These are phyloP conservation scores for Anacardium occidentale DNA, from an alignment of 345 rosid genomes.

Conservation along the genomic window DNA sequence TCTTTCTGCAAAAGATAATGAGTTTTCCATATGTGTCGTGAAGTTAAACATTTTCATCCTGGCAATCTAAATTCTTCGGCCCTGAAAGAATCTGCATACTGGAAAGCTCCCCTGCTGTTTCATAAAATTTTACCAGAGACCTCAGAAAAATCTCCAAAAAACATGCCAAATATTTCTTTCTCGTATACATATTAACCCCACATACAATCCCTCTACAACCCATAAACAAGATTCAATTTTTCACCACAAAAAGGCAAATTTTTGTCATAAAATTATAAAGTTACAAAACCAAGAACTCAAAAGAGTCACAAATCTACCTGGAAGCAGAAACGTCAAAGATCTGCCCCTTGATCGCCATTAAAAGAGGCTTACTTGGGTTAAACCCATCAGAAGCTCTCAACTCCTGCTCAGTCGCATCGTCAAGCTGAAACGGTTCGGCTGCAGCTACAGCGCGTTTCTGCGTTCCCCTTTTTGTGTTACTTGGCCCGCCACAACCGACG, in stretches of 20 bases:
- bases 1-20: neutral
- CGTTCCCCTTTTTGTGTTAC: too few species aligned
- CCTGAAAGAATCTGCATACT: too few species aligned
- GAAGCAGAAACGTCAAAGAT: constrained; percentile 61
- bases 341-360: constrained; percentile 64
- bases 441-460: too few species aligned
- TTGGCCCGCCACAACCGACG: neutral
- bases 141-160: too few species aligned
- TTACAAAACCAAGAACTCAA: neutral
- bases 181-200: too few species aligned
- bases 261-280: neutral
- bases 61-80: neutral
- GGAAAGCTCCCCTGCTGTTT: too few species aligned
- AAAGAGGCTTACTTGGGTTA: constrained; percentile 55
- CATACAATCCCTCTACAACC: neutral
- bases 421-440: constrained; percentile 49
- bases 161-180: too few species aligned
- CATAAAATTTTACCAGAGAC: too few species aligned
- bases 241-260: neutral
- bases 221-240: constrained; percentile 4
- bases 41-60: neutral
- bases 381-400: constrained; percentile 56
- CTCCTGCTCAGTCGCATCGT: constrained; percentile 50
- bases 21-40: neutral
- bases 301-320: constrained; percentile 26